Evolutionary conservation across 2,329 filamentous ascomycete species (phyloP), one percentile per base, ranked within the genome.

Genomic region (Truncatella angustata): DNA sequence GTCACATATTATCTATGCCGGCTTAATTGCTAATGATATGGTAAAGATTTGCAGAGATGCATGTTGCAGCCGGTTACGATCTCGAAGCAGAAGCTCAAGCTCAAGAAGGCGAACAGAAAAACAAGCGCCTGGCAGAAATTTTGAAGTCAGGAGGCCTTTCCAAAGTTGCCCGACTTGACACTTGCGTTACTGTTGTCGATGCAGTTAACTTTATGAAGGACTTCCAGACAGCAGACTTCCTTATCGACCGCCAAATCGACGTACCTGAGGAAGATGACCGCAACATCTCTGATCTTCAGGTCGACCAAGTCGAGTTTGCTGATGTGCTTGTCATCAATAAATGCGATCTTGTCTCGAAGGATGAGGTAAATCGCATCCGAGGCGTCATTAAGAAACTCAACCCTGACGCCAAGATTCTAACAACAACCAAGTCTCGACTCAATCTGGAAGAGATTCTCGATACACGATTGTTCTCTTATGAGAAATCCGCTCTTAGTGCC

Each of bases 251-350:
- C 35, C 47, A 74, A 11, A 76, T 85, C 4, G 83, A 86, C 24
- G 81, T 86, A 2, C 73, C 80, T 4, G 65, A 81, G 0, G 87
- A 90, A 57, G 87, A 91, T 54, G 86, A 91, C 58, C 73, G 87
- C 0, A 90, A 85, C 0, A 86, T 91, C 2, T 88, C 86, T 0
- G 86, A 90, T 58, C 75, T 91, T 0, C 87, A 90, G 78, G 85
- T 88, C 0, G 87, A 90, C 58, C 87, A 90, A 61, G 87, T 90
- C 54, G 87, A 91, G 66, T 91, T 91, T 59, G 86, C 87, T 0
- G 86, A 90, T 57, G 85, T 90, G 5, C 77, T 90, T 12, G 76
- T 90, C 3, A 69, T 90, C 18, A 90, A 90, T 69, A 90, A 90
- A 66, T 73, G 80, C 5, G 85, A 89, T 54, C 23, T 50, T 18